Evolutionary conservation across 305 asterid genomes (phyloP), one percentile per base, ranked within the genome.

Genomic region (Rubia balearica): DNA sequence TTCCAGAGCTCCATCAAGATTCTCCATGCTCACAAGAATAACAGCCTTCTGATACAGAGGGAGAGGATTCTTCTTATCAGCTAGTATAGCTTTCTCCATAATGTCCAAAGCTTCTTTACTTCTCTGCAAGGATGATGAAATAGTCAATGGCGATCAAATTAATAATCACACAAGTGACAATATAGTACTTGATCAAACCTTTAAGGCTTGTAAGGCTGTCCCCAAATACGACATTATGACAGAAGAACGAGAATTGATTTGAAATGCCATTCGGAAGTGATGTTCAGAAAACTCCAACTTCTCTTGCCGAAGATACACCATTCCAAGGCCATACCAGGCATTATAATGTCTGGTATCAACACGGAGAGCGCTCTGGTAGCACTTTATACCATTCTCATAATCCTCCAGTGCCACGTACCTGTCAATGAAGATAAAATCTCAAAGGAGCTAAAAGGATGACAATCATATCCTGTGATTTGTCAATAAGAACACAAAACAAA

Each of bases 251-350:
- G 96, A 90, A 79, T 94, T 94, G 74, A 94, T 91, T 79, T 82
- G 88, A 79, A 80, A 85, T 69, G 98, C 99, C 92, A 84, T 82
- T 59, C 95, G 89, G 71, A 94, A 94, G 80, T 91, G 95, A 83
- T 94, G 97, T 87, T 94, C 99, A 22, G 98, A 84, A 82, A 94
- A 94, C 76, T 85, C 92, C 59, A 88, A 83, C 84, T 94, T 91
- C 82, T 94, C 99, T 76, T 91, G 98, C 57, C 97, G 83, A 71
- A 91, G 95, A 77, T 89, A 94, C 65, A 94, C 81, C 98, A 94
- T 91, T 76, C 97, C 99, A 79, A 94, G 94, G 65, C 99, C 99
- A 77, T 94, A 87, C 99, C 98, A 94, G 68, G 99, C 98, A 81
- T 94, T 94, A 78, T 91, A 94, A 86, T 94, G 99, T 66, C 98